Base-by-base conservation (phyloP, 805 yeast species). In the Candida xiaguanensis region DNA sequence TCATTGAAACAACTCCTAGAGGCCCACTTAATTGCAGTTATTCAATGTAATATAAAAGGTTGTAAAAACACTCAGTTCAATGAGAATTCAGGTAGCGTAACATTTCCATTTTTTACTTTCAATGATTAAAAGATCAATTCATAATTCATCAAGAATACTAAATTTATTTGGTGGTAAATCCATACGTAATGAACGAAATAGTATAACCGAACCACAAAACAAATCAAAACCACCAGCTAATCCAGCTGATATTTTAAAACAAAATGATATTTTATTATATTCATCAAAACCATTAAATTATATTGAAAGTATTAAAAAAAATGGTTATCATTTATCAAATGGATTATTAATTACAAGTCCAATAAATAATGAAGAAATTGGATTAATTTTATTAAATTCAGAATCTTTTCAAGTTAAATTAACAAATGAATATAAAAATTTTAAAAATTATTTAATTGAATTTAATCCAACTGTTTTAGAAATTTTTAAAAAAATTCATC, bases 351-450 rank as follows among this genome's bases (percentile, higher is more conserved):
- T 77, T 11, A 63, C 58, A 36, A 65, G 78, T 1, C 73, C 73
- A 2, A 16, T 20, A 6, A 35, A 25, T 5, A 55, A 61, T 43
- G 46, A 56, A 24, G 45, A 58, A 15, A 62, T 65, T 12, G 83
- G 77, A 8, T 65, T 75, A 1, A 49, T 79, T 14, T 59, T 82
- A 3, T 38, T 81, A 8, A 73, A 75, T 50, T 77, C 65, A 50
- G 88, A 82, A 50, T 74, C 80, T 1, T 76, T 78, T 45, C 82
- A 81, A 50, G 70, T 84, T 29, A 73, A 78, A 47, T 53, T 83
- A 31, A 48, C 65, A 16, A 46, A 67, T 14, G 51, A 58, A n/a
- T 75, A 75, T 36, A 43, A 64, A 17, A 53, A 61, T 25, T 29
- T 22, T 13, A 31, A 32, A 25, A 66, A 70, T 42, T 67, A 81